phyloP scores from a whole-genome alignment of 202 grass and related monocot genomes.

The Brachypodium distachyon region DNA sequence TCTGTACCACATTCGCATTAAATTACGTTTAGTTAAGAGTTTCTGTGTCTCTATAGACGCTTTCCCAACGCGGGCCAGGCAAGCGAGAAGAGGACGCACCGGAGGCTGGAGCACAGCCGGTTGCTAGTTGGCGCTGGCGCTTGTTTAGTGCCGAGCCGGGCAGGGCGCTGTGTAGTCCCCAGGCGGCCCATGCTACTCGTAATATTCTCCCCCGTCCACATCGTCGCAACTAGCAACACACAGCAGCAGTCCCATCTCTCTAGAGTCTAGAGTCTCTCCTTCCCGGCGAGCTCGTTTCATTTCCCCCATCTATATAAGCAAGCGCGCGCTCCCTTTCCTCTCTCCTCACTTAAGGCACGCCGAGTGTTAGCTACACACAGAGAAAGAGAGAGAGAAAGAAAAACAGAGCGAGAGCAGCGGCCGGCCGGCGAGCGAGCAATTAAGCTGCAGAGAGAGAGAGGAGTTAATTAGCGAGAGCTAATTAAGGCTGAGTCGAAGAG shows the following conservation, averaged over 20 bases:
- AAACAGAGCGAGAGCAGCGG: background rate
- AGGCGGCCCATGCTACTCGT: constrained; percentile 4
- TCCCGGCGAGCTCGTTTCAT: background rate
- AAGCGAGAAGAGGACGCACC: too few species aligned
- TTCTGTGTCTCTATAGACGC: too few species aligned
- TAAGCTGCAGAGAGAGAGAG: background rate
- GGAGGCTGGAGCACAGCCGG: background rate
- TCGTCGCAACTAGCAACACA: constrained; percentile 4
- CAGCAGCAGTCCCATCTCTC: too few species aligned
- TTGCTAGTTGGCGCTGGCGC: background rate
- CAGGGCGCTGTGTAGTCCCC: background rate
- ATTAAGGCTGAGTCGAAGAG: background rate
- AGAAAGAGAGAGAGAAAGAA: background rate
- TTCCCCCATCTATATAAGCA: constrained; percentile 44
- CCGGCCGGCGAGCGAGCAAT: background rate
- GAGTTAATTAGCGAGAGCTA: background rate
- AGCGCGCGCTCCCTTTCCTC: constrained; percentile 1
- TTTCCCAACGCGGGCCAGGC: background rate
- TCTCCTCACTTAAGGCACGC: constrained; percentile 37
- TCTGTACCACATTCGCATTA: background rate
- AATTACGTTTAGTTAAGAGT: background rate
- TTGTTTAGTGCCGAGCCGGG: background rate
- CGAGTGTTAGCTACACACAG: background rate
- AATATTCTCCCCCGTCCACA: constrained; percentile 14
- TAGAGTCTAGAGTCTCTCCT: background rate